Base-by-base conservation (phyloP, 495 filamentous ascomycete species). In the Aspergillus wentii region DNA sequence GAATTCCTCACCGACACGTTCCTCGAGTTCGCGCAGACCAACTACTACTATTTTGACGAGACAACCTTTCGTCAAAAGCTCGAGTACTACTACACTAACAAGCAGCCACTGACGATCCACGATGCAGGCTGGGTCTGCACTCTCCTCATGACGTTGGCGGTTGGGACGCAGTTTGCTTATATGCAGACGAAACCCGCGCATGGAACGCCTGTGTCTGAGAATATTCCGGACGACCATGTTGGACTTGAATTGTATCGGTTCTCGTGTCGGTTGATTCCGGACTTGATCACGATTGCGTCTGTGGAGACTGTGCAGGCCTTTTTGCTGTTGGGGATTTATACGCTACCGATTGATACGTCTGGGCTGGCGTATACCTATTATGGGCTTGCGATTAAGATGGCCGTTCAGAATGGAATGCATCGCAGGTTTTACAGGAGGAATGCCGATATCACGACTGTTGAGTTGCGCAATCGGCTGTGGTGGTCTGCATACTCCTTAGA, bases 91-190 rank as follows among this genome's bases (percentile, higher is more conserved):
- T 48, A 48, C 25, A 22, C 34, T 6, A 28, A 13, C n/a, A 23
- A 43, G 11, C 30, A 26, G 1, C 13, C 29, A 10, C 33, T 45
- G 1, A 30, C 25, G 1, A 50, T 50, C 20, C 28, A 50, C 31
- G 47, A 50, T 21, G 34, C 42, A 1, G 47, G 47, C 14, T 50
- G 47, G 47, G 36, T 50, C 23, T 50, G 47, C 11, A 50, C 47
- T 15, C 47, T 50, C 31, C 42, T 50, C 29, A 51, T 51, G 48
- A 43, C 40, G 9, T 51, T 47, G 8, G 48, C 48, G 9, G 31
- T 46, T 29, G 48, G 48, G 19, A 51, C 43, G 4, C 48, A 51
- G 20, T 51, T 51, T 30, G 48, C 48, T n/a, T 35, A 51, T 23
- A 43, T 51, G 43, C 35, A 51, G 17, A 36, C 43, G 4, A 43